Evolutionary conservation across 164 flowering plant genomes (phyloP).

Genomic region (Stephania cephalantha): DNA sequence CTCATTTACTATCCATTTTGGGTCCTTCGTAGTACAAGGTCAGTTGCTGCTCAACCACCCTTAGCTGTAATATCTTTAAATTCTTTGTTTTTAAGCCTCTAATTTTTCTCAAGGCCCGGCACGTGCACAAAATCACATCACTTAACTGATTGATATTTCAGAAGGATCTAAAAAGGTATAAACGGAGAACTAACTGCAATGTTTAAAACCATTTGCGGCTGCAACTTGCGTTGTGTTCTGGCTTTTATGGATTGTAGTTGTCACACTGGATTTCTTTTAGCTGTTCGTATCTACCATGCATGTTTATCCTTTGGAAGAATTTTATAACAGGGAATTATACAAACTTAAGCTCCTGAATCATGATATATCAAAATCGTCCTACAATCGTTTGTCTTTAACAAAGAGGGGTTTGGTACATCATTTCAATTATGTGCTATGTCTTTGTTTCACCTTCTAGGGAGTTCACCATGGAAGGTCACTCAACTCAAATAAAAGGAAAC

Average conservation of each 20-base stretch:
- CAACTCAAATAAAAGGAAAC: neutral
- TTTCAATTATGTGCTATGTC: neutral
- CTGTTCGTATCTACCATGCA: neutral
- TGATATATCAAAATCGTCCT: neutral
- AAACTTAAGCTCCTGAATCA: neutral
- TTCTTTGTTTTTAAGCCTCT: neutral
- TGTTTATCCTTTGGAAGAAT: neutral
- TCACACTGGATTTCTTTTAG: neutral
- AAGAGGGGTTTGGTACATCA: neutral
- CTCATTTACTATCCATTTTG: conserved; percentile 81
- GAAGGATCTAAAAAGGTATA: neutral
- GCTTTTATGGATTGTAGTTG: neutral
- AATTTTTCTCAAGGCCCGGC: too few relatives aligned
- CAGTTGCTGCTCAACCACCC: neutral
- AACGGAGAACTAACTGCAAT: neutral
- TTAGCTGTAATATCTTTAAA: neutral
- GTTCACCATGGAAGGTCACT: neutral
- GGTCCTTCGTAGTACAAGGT: conserved; percentile 94
- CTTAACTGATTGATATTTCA: neutral
- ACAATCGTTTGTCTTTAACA: neutral
- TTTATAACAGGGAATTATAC: neutral
- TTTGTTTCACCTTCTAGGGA: neutral
- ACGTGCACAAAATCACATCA: too few relatives aligned
- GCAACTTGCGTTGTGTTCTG: neutral
- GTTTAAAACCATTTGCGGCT: neutral